Percentiles rank a stretch among this genome's conserved stretches.
Evolutionary conservation across 192 early-diverging fungal species (phyloP).

Genomic region (Umbelopsis vinacea): DNA sequence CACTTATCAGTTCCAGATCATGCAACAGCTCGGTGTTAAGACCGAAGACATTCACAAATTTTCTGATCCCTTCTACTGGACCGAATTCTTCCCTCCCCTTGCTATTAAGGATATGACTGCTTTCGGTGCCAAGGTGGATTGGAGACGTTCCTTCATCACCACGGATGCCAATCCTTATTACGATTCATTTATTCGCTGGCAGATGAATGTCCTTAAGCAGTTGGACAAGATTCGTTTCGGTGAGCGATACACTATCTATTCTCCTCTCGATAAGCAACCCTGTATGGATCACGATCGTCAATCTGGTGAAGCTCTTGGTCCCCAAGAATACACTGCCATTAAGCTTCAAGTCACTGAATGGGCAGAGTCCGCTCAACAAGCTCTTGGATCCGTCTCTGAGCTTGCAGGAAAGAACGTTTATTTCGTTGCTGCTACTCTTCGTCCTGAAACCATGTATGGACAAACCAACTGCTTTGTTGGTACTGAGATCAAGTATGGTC

Average conservation of each 20-base stretch:
- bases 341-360: conserved; percentile 87
- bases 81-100: conserved; percentile 91
- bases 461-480: conserved; percentile 99
- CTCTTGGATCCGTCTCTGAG: conserved; percentile 48
- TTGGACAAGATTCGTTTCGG: conserved; percentile 92
- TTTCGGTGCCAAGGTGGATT: conserved; percentile 87
- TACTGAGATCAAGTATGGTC: conserved; percentile 87
- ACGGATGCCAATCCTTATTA: conserved; percentile 98
- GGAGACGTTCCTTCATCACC: conserved; percentile 96
- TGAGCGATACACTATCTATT: conserved; percentile 97
- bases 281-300: conserved; percentile 99
- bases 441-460: conserved; percentile 99
- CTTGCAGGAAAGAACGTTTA: conserved; percentile 81
- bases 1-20: conserved; percentile 97
- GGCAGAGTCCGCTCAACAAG: conserved; percentile 50
- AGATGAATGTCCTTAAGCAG: conserved; percentile 87
- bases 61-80: conserved; percentile 90
- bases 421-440: conserved; percentile 93
- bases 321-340: conserved; percentile 96
- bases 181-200: conserved; percentile 98
- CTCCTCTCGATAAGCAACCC: conserved; percentile 90
- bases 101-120: conserved; percentile 79
- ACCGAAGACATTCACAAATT: conserved; percentile 92
- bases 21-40: conserved; percentile 87
- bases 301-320: conserved; percentile 90